Percentiles rank a stretch among this genome's conserved stretches.
phyloP scores from a whole-genome alignment of 1,284 basidiomycete species.

The Cutaneotrichosporon mucoides region DNA sequence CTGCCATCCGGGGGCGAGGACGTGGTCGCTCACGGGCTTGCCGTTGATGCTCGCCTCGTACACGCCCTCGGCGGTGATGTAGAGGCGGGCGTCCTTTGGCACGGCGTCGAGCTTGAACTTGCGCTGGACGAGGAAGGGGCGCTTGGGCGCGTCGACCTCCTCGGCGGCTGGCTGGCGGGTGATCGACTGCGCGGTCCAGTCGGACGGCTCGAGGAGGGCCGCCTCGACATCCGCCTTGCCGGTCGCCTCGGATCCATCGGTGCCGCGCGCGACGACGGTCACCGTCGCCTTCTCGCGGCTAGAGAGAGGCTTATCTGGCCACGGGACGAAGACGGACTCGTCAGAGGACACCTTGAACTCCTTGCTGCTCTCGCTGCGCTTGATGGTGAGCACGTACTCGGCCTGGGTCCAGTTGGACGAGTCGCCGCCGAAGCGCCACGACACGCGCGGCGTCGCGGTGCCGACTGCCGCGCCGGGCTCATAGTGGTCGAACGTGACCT shows the following conservation, averaged over 20 bases:
- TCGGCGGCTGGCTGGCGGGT: slow-evolving; percentile 6
- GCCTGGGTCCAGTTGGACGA: slow-evolving; percentile 27
- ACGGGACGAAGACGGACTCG: slow-evolving; percentile 27
- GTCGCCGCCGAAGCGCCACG: slow-evolving; percentile 31
- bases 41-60: slow-evolving; percentile 41
- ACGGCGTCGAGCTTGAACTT: slow-evolving; percentile 13
- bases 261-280: slow-evolving; percentile 19
- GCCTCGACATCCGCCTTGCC: slow-evolving; percentile 25
- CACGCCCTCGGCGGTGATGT: slow-evolving; percentile 40
- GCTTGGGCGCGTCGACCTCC: slow-evolving; percentile 21
- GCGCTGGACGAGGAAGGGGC: slow-evolving; percentile 25
- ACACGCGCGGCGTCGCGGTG: slow-evolving; percentile 24
- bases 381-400: slow-evolving; percentile 29
- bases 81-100: slow-evolving; percentile 23
- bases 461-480: slow-evolving; percentile 23
- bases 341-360: slow-evolving; percentile 15
- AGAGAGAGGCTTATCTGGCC: slow-evolving; percentile 28
- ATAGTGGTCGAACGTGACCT: slow-evolving; percentile 26
- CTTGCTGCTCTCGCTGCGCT: slow-evolving; percentile 9
- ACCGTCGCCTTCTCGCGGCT: slow-evolving; percentile 24
- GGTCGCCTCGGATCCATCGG: slow-evolving; percentile 15
- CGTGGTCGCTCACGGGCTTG: slow-evolving; percentile 31
- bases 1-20: slow-evolving; percentile 43
- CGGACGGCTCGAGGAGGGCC: slow-evolving; percentile 19
- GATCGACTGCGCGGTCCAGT: slow-evolving; percentile 30